phyloP scores from a whole-genome alignment of 108 stramenopile species.

The Phaeodactylum tricornutum region DNA sequence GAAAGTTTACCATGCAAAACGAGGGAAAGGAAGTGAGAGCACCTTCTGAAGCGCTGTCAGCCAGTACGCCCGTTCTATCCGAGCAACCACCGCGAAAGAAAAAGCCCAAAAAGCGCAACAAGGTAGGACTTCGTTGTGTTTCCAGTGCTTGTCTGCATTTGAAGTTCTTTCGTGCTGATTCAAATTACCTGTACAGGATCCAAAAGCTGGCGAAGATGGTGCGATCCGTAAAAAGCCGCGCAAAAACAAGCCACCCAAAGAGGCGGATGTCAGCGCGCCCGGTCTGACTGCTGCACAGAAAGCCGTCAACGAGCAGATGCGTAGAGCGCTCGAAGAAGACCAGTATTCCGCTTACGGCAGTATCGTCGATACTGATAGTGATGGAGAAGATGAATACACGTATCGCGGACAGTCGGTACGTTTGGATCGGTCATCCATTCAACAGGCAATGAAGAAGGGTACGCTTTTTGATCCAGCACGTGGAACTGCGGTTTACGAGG shows the following conservation, averaged over 20 bases:
- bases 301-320: constrained; percentile 79
- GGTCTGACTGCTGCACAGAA: constrained; percentile 31
- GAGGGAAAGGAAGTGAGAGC: too few species aligned
- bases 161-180: too few species aligned
- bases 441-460: constrained; percentile 29
- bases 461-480: constrained; percentile 3
- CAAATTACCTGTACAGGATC: too few species aligned
- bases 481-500: constrained; percentile 11
- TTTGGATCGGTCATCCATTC: constrained; percentile 34
- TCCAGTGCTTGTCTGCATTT: too few species aligned
- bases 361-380: constrained; percentile 54
- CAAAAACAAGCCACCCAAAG: too few species aligned
- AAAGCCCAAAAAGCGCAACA: not conserved
- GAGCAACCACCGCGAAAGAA: constrained; percentile 1
- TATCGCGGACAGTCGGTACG: constrained; percentile 36
- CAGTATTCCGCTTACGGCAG: constrained; percentile 67
- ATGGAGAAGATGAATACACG: constrained; percentile 34
- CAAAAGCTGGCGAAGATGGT: too few species aligned
- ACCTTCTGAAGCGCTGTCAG: too few species aligned
- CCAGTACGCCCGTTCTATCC: too few species aligned
- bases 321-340: constrained; percentile 75
- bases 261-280: too few species aligned
- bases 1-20: too few species aligned
- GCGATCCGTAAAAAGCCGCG: too few species aligned
- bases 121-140: constrained; percentile 1